phyloP scores from a whole-genome alignment of 2,329 filamentous ascomycete species.

The Passalora sequoiae region DNA sequence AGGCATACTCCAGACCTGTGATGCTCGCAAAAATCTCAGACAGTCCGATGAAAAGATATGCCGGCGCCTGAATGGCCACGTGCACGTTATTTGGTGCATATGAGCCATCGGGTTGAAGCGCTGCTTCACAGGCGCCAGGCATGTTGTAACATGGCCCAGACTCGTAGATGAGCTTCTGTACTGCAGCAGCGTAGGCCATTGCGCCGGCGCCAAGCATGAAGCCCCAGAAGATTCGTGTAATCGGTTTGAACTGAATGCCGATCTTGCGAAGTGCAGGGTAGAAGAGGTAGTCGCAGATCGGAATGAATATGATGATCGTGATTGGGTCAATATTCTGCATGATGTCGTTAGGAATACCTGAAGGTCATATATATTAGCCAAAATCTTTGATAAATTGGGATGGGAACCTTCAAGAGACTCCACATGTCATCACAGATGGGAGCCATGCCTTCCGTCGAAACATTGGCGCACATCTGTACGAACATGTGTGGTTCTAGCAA shows the following conservation, averaged over 20 bases:
- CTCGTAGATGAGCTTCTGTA: constrained; percentile 54
- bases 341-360: constrained; percentile 45
- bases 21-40: constrained; percentile 44
- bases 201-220: constrained; percentile 49
- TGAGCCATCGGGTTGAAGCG: constrained; percentile 27
- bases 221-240: constrained; percentile 50
- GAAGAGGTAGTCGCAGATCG: constrained; percentile 41
- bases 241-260: constrained; percentile 41
- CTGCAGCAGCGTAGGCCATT: constrained; percentile 50
- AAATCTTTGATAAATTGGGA: too few relatives aligned
- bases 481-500: too few relatives aligned
- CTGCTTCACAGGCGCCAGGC: constrained; percentile 35
- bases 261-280: constrained; percentile 32
- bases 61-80: constrained; percentile 32
- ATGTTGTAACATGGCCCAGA: constrained; percentile 41
- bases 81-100: constrained; percentile 39
- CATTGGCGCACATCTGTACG: too few relatives aligned
- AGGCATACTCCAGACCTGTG: constrained; percentile 44
- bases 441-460: too few relatives aligned
- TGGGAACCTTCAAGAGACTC: too few relatives aligned
- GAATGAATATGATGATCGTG: constrained; percentile 43
- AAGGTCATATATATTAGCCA: too few relatives aligned
- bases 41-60: constrained; percentile 41
- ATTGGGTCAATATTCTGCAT: constrained; percentile 38
- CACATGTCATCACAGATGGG: too few relatives aligned